Evolutionary conservation across 345 rosid genomes (phyloP), one percentile per base, ranked within the genome.

Genomic region (Eucalyptus caleyi): DNA sequence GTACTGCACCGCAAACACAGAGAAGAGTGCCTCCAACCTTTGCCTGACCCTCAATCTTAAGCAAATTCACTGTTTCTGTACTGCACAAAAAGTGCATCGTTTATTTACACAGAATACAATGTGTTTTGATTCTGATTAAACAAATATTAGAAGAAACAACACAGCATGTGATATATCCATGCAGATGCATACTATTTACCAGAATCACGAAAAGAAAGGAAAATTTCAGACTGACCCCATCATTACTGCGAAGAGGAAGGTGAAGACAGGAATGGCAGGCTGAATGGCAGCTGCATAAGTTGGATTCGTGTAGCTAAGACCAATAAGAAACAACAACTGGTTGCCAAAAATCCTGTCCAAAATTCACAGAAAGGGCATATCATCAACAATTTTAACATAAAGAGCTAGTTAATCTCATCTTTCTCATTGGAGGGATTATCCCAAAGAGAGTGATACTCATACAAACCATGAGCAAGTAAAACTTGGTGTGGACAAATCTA

Each of bases 281-380:
- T 98, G 99, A 91, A 93, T 96, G 56, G 99, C 99, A 91, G 99
- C 99, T 90, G 99, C 99, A 89, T 96, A 96, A 86, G 99, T 96
- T 88, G 99, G 99, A 97, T 95, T 98, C 88, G 99, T 98, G 93
- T 97, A 96, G 92, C 95, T 94, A 89, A 98, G 97, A 93, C 99
- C 99, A 89, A 98, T 88, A 87, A 98, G 98, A 95, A 98, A 98
- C 82, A 98, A 89, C 88, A 98, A 96, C 93, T 98, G 99, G 94
- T 98, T 98, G 89, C 99, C 99, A 91, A 98, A 98, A 89, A 98
- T 95, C 96, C 99, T 98, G 92, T 91, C 82, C 86, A 88, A 90
- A 86, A 90, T 44, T 51, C 50, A 56, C 60, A 86, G 56, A 88
- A 67, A 88, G 89, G 62, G 72, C 72, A 47, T 62, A 88, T 23